Percentiles rank a stretch among this genome's conserved stretches.
Conservation (phyloP, 768 basidiomycete species). For the Suillus subluteus region DNA sequence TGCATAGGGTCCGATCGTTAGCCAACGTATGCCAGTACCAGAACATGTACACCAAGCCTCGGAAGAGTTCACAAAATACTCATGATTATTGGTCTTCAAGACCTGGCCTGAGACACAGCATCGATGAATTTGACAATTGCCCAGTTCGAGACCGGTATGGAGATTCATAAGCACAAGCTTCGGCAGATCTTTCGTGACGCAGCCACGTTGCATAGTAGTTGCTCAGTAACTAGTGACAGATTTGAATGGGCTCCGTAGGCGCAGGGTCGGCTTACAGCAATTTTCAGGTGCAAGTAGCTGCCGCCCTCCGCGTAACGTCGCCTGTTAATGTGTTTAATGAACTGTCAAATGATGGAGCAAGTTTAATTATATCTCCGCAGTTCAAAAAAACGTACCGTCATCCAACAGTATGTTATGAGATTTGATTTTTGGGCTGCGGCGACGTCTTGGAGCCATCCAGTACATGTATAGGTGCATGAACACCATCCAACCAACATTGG, state of each 20-base stretch:
- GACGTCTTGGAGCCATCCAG: not conserved
- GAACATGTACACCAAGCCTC: not conserved
- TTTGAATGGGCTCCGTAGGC: not conserved
- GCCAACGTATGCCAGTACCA: not conserved
- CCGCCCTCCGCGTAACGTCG: no score
- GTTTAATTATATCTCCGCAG: not conserved
- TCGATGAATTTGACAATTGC: not conserved
- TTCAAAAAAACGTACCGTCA: not conserved
- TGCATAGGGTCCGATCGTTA: not conserved
- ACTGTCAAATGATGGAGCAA: not conserved
- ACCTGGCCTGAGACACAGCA: not conserved
- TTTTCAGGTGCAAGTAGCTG: no score
- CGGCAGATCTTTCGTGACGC: not conserved
- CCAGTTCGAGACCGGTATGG: not conserved
- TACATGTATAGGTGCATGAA: not conserved
- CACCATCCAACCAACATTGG: no score
- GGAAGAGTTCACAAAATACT: not conserved
- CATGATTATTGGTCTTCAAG: not conserved
- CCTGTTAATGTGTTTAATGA: not conserved
- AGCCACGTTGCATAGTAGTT: not conserved
- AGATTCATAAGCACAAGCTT: not conserved
- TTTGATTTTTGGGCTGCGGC: not conserved
- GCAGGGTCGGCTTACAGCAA: no score
- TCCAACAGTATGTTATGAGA: not conserved
- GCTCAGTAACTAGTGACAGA: not conserved